Conservation (phyloP, 2,329 filamentous ascomycete species). For the Cercospora nicotianae region DNA sequence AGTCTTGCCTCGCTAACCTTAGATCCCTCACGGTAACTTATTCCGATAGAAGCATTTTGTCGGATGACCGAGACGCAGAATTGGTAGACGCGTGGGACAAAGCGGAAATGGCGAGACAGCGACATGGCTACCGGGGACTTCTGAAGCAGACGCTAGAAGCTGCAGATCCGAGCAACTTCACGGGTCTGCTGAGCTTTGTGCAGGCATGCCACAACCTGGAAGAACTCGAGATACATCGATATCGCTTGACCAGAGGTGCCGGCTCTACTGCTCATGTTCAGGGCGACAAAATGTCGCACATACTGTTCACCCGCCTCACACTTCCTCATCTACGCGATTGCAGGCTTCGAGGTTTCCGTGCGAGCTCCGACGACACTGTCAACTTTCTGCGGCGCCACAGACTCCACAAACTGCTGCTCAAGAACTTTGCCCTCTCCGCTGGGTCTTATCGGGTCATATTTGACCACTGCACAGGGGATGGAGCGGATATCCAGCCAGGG, state of each 20-base stretch:
- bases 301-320: slow-evolving; percentile 3
- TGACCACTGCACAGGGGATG: slow-evolving; percentile 3
- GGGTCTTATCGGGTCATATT: slow-evolving; percentile 2
- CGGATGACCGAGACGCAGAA: slow-evolving; percentile 5
- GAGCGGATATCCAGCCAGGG: background rate
- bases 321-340: slow-evolving; percentile 1
- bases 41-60: slow-evolving; percentile 4
- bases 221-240: slow-evolving; percentile 7
- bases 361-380: slow-evolving; percentile 3
- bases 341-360: slow-evolving; percentile 10
- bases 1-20: slow-evolving; percentile 3
- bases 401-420: slow-evolving; percentile 2
- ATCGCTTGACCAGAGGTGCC: background rate
- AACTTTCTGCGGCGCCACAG: slow-evolving; percentile 1
- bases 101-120: slow-evolving; percentile 4
- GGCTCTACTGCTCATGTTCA: background rate
- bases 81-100: slow-evolving; percentile 1
- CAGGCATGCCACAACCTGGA: slow-evolving; percentile 1
- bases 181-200: slow-evolving; percentile 6
- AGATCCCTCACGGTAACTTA: slow-evolving; percentile 4
- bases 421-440: slow-evolving; percentile 5
- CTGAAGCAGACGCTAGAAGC: slow-evolving; percentile 1
- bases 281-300: slow-evolving; percentile 8
- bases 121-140: background rate
- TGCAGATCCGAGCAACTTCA: slow-evolving; percentile 3